Percentiles rank a stretch among this genome's conserved stretches.
Evolutionary conservation across 2,329 filamentous ascomycete species (phyloP).

Genomic region (Aureobasidium subglaciale): DNA sequence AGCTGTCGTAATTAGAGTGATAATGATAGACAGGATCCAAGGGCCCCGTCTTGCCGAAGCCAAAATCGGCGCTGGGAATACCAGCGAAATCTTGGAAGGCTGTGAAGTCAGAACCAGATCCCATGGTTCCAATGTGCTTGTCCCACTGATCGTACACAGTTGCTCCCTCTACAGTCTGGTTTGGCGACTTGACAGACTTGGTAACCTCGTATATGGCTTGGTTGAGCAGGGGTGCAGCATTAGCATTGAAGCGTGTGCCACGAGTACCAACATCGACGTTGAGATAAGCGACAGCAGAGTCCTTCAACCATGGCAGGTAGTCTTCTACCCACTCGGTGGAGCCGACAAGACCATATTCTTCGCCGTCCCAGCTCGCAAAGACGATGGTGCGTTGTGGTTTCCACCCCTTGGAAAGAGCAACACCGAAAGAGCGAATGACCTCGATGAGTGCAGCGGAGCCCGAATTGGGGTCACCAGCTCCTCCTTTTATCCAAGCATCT

Average conservation of each 20-base stretch:
- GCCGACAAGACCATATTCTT: slow-evolving; percentile 78
- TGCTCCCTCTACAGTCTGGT: slow-evolving; percentile 64
- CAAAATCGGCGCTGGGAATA: slow-evolving; percentile 42
- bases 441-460: slow-evolving; percentile 75
- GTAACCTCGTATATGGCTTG: slow-evolving; percentile 63
- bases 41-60: slow-evolving; percentile 31
- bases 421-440: slow-evolving; percentile 66
- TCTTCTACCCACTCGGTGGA: slow-evolving; percentile 94
- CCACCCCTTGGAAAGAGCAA: slow-evolving; percentile 67
- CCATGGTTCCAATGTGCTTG: slow-evolving; percentile 49
- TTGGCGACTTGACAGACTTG: slow-evolving; percentile 54
- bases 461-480: slow-evolving; percentile 74
- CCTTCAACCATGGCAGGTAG: slow-evolving; percentile 70
- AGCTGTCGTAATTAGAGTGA: slow-evolving; percentile 78
- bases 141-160: slow-evolving; percentile 60
- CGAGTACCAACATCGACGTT: slow-evolving; percentile 73
- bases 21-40: slow-evolving; percentile 60
- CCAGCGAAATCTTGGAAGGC: slow-evolving; percentile 48
- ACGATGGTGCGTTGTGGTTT: slow-evolving; percentile 84
- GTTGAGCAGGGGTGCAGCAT: slow-evolving; percentile 70
- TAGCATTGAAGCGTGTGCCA: slow-evolving; percentile 56
- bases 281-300: slow-evolving; percentile 70
- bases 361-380: slow-evolving; percentile 63
- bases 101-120: slow-evolving; percentile 46
- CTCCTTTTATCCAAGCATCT: slow-evolving; percentile 84